Conservation (phyloP, 805 yeast species). For the Yarrowia sp. region DNA sequence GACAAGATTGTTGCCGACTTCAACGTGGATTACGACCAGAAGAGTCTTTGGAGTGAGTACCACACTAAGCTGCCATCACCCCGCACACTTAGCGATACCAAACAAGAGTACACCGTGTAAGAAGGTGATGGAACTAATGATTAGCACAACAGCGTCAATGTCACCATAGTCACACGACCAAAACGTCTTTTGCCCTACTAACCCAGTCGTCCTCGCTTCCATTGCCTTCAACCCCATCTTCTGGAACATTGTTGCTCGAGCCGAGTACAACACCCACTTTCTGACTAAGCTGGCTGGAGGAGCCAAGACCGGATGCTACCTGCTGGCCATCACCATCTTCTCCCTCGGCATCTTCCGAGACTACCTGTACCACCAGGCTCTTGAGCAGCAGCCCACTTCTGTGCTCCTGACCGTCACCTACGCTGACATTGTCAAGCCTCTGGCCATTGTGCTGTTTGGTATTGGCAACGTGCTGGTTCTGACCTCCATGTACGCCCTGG, state of each 20-base stretch:
- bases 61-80: neutral
- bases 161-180: no score
- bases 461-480: constrained; percentile 82
- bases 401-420: constrained; percentile 53
- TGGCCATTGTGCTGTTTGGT: constrained; percentile 64
- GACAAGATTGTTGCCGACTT: constrained; percentile 36
- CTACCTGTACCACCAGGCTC: constrained; percentile 69
- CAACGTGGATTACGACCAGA: constrained; percentile 31
- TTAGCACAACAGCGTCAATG: no score
- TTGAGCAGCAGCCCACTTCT: constrained; percentile 68
- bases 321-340: constrained; percentile 83
- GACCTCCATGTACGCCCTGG: constrained; percentile 88
- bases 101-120: neutral
- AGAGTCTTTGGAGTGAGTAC: constrained; percentile 36
- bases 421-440: constrained; percentile 55
- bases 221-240: constrained; percentile 92
- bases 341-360: constrained; percentile 85
- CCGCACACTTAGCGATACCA: neutral
- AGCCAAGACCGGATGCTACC: constrained; percentile 78
- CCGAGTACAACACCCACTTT: constrained; percentile 77
- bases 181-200: constrained; percentile 33
- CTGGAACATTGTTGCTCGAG: constrained; percentile 92
- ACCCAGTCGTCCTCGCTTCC: constrained; percentile 60
- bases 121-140: constrained; percentile 8
- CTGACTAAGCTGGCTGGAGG: constrained; percentile 75